phyloP scores from a whole-genome alignment of 805 yeast species.

The Saccharomycopsis selenospora region DNA sequence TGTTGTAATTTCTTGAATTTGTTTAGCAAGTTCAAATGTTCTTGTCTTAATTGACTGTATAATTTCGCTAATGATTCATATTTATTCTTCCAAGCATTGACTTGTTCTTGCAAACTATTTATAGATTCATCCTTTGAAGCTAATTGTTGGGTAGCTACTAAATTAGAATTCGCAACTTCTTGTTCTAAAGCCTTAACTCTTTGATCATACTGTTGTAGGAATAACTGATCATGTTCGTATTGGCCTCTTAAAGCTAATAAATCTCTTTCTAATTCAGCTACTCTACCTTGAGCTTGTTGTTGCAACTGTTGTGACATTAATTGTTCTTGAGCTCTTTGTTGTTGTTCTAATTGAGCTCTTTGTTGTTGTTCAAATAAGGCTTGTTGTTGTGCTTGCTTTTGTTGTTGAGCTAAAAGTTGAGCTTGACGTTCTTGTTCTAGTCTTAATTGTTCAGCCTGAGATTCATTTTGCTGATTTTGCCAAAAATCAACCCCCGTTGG shows the following conservation, averaged over 20 bases:
- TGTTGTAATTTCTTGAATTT: constrained; percentile 77
- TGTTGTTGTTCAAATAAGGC: constrained; percentile 64
- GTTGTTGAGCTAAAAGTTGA: constrained; percentile 61
- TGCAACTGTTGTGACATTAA: constrained; percentile 59
- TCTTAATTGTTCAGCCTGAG: constrained; percentile 52
- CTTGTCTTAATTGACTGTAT: constrained; percentile 87
- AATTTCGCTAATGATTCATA: constrained; percentile 85
- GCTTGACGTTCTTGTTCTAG: constrained; percentile 56
- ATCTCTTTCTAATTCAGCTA: constrained; percentile 77
- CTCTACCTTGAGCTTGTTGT: constrained; percentile 69
- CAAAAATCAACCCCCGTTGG: constrained; percentile 48
- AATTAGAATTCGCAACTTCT: constrained; percentile 55
- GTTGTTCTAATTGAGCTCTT: constrained; percentile 57
- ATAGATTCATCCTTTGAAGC: constrained; percentile 71
- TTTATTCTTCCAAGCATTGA: constrained; percentile 71
- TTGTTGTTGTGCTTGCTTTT: constrained; percentile 62
- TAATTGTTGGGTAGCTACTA: constrained; percentile 64
- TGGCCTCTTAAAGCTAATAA: constrained; percentile 67
- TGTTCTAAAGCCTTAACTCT: constrained; percentile 75
- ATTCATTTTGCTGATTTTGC: constrained; percentile 43
- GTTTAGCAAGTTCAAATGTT: constrained; percentile 71
- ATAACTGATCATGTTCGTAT: constrained; percentile 75
- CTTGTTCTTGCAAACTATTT: constrained; percentile 62
- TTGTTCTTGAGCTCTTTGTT: constrained; percentile 65
- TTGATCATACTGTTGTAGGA: constrained; percentile 81